Percentiles rank a stretch among this genome's conserved stretches.
phyloP scores from a whole-genome alignment of 2,329 filamentous ascomycete species.

The Diplocarpon rosae region DNA sequence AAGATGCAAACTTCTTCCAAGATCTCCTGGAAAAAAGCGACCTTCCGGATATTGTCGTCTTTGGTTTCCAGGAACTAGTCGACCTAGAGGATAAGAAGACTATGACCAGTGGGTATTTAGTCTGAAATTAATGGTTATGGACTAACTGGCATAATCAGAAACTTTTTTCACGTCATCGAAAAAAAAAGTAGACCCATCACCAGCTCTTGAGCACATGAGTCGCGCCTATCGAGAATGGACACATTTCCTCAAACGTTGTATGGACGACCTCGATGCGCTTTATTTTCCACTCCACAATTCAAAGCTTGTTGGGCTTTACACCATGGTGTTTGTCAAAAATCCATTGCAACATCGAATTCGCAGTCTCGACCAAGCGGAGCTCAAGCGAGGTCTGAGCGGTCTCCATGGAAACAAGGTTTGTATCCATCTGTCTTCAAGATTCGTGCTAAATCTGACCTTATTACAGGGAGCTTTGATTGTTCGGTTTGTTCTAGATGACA shows the following conservation, averaged over 20 bases:
- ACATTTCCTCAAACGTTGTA: constrained; percentile 70
- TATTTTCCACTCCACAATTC: constrained; percentile 84
- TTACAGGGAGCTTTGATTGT: constrained; percentile 68
- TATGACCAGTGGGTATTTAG: constrained; percentile 58
- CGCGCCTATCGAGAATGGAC: constrained; percentile 96
- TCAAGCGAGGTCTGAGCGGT: constrained; percentile 94
- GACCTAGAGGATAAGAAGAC: constrained; percentile 96
- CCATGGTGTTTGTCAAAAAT: constrained; percentile 86
- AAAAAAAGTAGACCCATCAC: constrained; percentile 53
- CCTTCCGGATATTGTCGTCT: constrained; percentile 81
- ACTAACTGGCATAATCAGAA: constrained; percentile 37
- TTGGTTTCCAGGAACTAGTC: constrained; percentile 97
- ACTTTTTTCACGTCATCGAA: constrained; percentile 76
- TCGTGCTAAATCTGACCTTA: constrained; percentile 8
- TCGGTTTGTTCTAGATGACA: constrained; percentile 89
- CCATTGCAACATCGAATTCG: constrained; percentile 65
- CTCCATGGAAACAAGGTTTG: constrained; percentile 80
- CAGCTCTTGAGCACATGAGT: constrained; percentile 84
- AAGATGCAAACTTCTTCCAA: constrained; percentile 68
- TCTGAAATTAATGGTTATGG: neutral
- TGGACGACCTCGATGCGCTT: constrained; percentile 72
- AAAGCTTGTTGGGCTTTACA: constrained; percentile 87
- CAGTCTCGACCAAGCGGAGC: constrained; percentile 67
- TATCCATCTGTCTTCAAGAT: neutral
- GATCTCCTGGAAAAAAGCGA: constrained; percentile 66